Percentiles rank a stretch among this genome's conserved stretches.
These are phyloP conservation scores for Amphicarpaea edgeworthii DNA, from an alignment of 306 rosid genomes.

Conservation along the genomic window DNA sequence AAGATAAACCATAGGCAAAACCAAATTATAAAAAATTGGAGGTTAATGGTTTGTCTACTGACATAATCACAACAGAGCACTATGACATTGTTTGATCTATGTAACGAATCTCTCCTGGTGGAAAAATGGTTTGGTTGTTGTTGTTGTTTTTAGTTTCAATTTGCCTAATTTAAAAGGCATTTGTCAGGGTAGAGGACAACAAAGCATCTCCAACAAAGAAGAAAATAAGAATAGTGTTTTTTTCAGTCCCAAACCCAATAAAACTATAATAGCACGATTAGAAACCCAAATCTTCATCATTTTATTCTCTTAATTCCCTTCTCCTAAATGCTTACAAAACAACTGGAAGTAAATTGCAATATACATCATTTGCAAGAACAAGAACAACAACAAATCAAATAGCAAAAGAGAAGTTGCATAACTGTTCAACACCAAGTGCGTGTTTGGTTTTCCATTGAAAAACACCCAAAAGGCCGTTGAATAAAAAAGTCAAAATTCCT, in stretches of 20 bases:
- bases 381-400: neutral
- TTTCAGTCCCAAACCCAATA: neutral
- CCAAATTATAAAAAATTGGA: neutral
- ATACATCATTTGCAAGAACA: neutral
- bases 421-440: neutral
- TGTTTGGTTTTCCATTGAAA: too few species aligned
- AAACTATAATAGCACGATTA: neutral
- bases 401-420: neutral
- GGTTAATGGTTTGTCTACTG: too few species aligned
- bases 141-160: too few species aligned
- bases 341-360: neutral
- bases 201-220: too few species aligned
- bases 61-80: too few species aligned
- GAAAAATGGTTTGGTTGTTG: too few species aligned
- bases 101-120: too few species aligned
- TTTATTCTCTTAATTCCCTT: neutral
- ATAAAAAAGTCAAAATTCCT: too few species aligned
- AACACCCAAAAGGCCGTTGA: too few species aligned
- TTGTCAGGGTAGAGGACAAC: too few species aligned
- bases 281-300: constrained; percentile 11
- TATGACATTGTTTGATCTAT: too few species aligned
- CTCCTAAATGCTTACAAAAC: constrained; percentile 10
- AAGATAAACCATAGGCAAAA: neutral
- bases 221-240: neutral
- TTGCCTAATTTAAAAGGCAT: too few species aligned